phyloP scores from a whole-genome alignment of 1,139 yeast genomes.

The Hyphopichia khmerensis region DNA sequence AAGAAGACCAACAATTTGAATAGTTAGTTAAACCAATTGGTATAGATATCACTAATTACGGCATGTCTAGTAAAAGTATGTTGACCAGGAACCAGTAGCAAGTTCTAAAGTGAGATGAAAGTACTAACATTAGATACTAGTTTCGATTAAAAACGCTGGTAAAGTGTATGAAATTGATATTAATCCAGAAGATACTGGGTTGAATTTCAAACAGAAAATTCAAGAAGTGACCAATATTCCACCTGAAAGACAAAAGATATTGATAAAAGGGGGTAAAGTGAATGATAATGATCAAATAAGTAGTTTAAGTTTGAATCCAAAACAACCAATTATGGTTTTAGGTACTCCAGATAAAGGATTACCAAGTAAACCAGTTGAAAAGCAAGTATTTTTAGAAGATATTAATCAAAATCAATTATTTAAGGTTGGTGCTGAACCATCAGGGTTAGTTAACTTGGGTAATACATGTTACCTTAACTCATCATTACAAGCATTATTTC shows the following conservation, averaged over 20 bases:
- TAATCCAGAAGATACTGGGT: constrained; percentile 56
- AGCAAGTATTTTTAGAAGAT: constrained; percentile 69
- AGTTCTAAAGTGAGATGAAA: too few species aligned
- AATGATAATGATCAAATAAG: constrained; percentile 55
- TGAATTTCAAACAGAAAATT: constrained; percentile 69
- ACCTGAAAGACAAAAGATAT: constrained; percentile 81
- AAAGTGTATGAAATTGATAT: constrained; percentile 72
- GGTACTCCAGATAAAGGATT: constrained; percentile 82
- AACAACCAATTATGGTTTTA: constrained; percentile 78
- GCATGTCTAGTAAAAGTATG: not conserved
- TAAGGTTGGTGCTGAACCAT: constrained; percentile 54
- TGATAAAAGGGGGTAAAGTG: constrained; percentile 87
- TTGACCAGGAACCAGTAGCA: not conserved
- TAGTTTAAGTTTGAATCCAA: constrained; percentile 56
- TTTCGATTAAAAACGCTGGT: constrained; percentile 80
- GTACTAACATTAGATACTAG: constrained; percentile 22
- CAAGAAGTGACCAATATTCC: constrained; percentile 79
- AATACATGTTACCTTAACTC: constrained; percentile 95
- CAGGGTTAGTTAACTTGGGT: constrained; percentile 85
- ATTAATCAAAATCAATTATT: constrained; percentile 46
- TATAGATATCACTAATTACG: not conserved
- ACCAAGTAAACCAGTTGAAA: constrained; percentile 57
- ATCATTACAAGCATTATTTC: constrained; percentile 75
- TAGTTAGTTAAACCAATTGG: too few species aligned
- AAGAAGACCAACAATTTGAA: not conserved